A percentile compares a stretch with the other conserved stretches of the same genome.
Evolutionary conservation across 441 rosid genomes (phyloP).

Genomic region (Croton laevigatus): DNA sequence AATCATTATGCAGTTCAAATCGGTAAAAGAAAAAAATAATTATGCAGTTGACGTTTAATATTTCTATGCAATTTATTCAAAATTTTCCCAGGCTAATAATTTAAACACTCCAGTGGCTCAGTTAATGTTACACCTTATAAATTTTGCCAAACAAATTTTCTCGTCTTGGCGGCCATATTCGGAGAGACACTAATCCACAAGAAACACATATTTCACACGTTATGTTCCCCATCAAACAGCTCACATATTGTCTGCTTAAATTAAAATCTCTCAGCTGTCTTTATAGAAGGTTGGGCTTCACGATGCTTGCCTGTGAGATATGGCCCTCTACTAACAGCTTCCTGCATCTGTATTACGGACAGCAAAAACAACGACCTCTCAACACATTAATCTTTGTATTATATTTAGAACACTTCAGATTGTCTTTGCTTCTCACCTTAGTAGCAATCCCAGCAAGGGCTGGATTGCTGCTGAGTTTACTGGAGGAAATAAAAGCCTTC

Average conservation of each 20-base stretch:
- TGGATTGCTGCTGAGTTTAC: conserved; percentile 57
- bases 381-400: no score
- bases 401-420: neutral
- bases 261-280: conserved; percentile 77
- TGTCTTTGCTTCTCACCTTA: conserved; percentile 46
- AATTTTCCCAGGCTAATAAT: no score
- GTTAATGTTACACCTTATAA: no score
- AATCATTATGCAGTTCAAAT: no score
- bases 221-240: neutral
- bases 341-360: conserved; percentile 56
- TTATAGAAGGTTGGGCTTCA: conserved; percentile 61
- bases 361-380: neutral
- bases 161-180: no score
- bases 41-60: no score
- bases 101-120: no score
- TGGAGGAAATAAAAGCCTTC: conserved; percentile 49
- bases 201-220: neutral
- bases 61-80: no score
- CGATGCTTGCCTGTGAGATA: conserved; percentile 44
- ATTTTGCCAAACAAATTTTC: neutral
- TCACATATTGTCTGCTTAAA: neutral
- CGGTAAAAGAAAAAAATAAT: no score
- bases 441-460: conserved; percentile 46
- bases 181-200: neutral
- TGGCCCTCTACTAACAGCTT: conserved; percentile 79